A percentile compares a stretch with the other conserved stretches of the same genome.
phyloP scores from a whole-genome alignment of 345 rosid species.

The Eucalyptus fibrosa region DNA sequence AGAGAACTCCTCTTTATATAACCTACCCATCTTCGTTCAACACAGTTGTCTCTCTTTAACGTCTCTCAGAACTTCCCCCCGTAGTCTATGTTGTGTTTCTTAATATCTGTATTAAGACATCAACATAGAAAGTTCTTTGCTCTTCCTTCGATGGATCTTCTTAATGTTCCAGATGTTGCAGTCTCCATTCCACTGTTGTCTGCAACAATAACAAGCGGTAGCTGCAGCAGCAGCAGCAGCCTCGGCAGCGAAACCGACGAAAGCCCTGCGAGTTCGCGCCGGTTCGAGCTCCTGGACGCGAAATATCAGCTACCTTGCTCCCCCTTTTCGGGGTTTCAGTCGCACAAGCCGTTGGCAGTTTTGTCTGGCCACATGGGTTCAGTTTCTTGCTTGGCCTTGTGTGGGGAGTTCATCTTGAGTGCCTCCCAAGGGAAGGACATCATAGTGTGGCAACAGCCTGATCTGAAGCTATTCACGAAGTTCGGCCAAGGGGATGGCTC shows the following conservation, averaged over 20 bases:
- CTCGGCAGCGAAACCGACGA: constrained; percentile 38
- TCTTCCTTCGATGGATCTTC: background rate
- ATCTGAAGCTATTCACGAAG: constrained; percentile 70
- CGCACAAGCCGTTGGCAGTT: constrained; percentile 52
- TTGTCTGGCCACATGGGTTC: constrained; percentile 78
- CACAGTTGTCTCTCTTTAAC: background rate
- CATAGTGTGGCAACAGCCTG: constrained; percentile 98
- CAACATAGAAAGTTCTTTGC: background rate
- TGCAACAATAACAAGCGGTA: constrained; percentile 4
- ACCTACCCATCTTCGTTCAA: background rate
- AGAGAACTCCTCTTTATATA: background rate
- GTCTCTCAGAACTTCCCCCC: background rate
- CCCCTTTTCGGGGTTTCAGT: constrained; percentile 11
- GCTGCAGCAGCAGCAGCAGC: constrained; percentile 22
- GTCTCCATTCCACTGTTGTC: constrained; percentile 49
- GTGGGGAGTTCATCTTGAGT: constrained; percentile 85
- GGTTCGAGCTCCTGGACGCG: constrained; percentile 19
- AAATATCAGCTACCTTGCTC: constrained; percentile 3
- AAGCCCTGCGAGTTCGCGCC: constrained; percentile 21
- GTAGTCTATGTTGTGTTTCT: background rate
- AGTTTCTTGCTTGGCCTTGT: constrained; percentile 70
- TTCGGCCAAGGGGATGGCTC: constrained; percentile 92
- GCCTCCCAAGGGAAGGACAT: constrained; percentile 95
- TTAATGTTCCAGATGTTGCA: constrained; percentile 1
- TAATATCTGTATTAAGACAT: background rate